Evolutionary conservation across 805 yeast genomes (phyloP).

Genomic region (Maudiozyma bulderi): DNA sequence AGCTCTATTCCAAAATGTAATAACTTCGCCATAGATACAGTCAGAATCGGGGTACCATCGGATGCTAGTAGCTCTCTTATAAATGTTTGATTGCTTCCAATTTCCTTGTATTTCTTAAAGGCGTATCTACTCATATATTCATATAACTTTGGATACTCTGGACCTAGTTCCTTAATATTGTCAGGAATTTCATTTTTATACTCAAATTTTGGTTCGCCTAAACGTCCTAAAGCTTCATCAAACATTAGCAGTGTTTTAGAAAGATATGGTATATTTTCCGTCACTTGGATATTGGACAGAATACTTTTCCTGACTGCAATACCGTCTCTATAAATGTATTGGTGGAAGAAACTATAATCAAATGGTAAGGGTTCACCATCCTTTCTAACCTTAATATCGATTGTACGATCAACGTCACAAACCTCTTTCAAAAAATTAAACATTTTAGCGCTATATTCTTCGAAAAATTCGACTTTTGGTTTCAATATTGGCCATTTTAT

Average conservation of each 20-base stretch:
- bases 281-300: conserved; percentile 9
- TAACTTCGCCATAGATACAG: conserved; percentile 39
- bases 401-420: conserved; percentile 19
- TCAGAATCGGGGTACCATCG: conserved; percentile 66
- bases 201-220: conserved; percentile 53
- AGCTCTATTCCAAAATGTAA: conserved; percentile 30
- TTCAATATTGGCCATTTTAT: conserved; percentile 54
- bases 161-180: conserved; percentile 40
- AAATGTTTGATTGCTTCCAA: conserved; percentile 29
- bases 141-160: conserved; percentile 43
- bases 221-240: conserved; percentile 38
- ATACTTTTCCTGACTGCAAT: conserved; percentile 26
- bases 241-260: conserved; percentile 30
- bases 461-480: conserved; percentile 34
- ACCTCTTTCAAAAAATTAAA: conserved; percentile 33
- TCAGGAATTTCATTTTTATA: conserved; percentile 49
- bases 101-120: conserved; percentile 38
- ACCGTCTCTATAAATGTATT: conserved; percentile 43
- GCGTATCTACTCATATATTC: conserved; percentile 70
- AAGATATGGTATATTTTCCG: conserved; percentile 14
- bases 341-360: conserved; percentile 36
- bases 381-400: conserved; percentile 12
- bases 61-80: conserved; percentile 56
- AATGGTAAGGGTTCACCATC: conserved; percentile 13
- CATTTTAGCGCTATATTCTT: conserved; percentile 32